A percentile compares a stretch with the other conserved stretches of the same genome.
Evolutionary conservation across 2,329 filamentous ascomycete genomes (phyloP).

Genomic region (Lasiodiplodia hormozganensis): DNA sequence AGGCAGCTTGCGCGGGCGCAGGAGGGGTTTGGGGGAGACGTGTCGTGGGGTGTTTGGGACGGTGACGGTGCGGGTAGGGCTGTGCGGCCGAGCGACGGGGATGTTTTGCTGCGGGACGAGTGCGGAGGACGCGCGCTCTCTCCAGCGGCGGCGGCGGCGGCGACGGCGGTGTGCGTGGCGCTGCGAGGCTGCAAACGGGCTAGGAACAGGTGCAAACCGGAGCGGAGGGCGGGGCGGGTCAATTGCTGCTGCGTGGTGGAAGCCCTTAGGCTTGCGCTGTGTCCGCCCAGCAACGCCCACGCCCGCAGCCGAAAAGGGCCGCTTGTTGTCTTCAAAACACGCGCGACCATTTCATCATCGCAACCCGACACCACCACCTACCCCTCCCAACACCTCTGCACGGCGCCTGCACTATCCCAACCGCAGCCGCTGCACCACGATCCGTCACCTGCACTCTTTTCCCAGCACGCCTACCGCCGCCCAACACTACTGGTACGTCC

Average conservation of each 20-base stretch:
- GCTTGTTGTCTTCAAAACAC: conserved; percentile 30
- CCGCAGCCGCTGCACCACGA: neutral
- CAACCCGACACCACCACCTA: conserved; percentile 10
- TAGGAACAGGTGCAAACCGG: neutral
- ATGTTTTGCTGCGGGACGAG: conserved; percentile 24
- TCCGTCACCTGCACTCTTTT: conserved; percentile 3
- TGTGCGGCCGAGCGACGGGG: conserved; percentile 23
- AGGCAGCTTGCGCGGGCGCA: conserved; percentile 22
- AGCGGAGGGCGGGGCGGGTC: conserved; percentile 1
- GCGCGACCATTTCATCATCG: conserved; percentile 17
- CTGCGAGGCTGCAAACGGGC: conserved; percentile 1
- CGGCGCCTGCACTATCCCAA: neutral
- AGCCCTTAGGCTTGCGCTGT: conserved; percentile 9
- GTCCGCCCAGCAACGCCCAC: conserved; percentile 28
- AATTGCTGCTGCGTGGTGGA: conserved; percentile 21
- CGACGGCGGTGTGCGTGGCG: conserved; percentile 1
- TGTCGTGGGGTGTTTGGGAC: conserved; percentile 23
- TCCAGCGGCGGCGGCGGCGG: neutral
- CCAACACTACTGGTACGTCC: conserved; percentile 15
- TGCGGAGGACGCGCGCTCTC: conserved; percentile 11
- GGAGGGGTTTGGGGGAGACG: conserved; percentile 22
- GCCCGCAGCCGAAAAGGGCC: conserved; percentile 25
- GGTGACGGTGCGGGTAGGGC: conserved; percentile 28
- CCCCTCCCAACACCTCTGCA: neutral
- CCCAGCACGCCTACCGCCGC: neutral